Evolutionary conservation across 768 basidiomycete species (phyloP).

Genomic region (Daedaleopsis nitida): DNA sequence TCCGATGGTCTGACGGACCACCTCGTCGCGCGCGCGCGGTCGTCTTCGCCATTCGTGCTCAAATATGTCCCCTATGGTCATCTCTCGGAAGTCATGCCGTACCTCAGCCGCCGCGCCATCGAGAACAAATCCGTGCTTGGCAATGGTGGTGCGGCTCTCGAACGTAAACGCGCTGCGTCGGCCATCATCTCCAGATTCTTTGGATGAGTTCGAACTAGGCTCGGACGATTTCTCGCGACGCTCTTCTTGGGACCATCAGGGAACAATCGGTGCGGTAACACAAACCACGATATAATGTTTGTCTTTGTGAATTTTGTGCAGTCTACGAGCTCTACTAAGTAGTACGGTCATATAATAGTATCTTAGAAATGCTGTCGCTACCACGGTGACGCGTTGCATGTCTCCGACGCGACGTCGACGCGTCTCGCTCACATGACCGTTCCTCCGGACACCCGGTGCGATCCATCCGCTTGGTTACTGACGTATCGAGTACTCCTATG

Average conservation of each 20-base stretch:
- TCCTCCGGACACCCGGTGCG: too few relatives aligned
- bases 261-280: neutral
- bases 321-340: too few relatives aligned
- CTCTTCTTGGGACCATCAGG: neutral
- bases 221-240: too few relatives aligned
- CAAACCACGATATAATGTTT: too few relatives aligned
- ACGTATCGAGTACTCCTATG: too few relatives aligned
- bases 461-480: too few relatives aligned
- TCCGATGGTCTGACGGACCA: constrained; percentile 78
- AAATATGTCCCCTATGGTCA: constrained; percentile 86
- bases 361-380: too few relatives aligned
- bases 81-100: constrained; percentile 81
- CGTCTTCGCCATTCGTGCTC: constrained; percentile 67
- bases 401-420: too few relatives aligned
- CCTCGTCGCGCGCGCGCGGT: constrained; percentile 57
- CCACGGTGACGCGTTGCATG: too few relatives aligned
- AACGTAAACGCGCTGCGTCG: constrained; percentile 55
- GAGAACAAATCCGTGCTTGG: constrained; percentile 93
- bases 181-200: constrained; percentile 51
- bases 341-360: too few relatives aligned
- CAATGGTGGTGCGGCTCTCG: constrained; percentile 67
- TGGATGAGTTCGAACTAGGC: constrained; percentile 12
- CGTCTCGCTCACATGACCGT: too few relatives aligned
- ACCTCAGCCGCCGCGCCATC: constrained; percentile 82
- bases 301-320: too few relatives aligned